Conservation (phyloP, 768 basidiomycete genomes). For the Chalciporus piperatus region DNA sequence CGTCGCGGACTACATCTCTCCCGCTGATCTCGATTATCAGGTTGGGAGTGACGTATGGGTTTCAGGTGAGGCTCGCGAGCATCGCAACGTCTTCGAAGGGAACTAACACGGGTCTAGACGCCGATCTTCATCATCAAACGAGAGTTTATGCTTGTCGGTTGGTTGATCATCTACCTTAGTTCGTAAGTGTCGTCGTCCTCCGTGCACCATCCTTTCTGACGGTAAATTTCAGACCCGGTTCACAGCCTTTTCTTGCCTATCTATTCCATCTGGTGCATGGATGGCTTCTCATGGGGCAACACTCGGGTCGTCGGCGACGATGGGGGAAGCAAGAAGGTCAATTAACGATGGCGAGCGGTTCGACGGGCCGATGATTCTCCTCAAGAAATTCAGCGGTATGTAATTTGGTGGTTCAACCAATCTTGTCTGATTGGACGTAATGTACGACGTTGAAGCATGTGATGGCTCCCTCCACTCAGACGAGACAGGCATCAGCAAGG, state of each 20-base stretch:
- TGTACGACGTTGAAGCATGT: constrained; percentile 91
- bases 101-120: constrained; percentile 52
- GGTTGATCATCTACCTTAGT: constrained; percentile 64
- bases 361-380: constrained; percentile 96
- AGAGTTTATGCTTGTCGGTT: constrained; percentile 95
- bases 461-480: constrained; percentile 76
- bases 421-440: background rate
- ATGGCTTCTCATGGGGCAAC: constrained; percentile 95
- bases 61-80: constrained; percentile 57
- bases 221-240: constrained; percentile 53
- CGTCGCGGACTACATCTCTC: constrained; percentile 67
- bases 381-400: constrained; percentile 95
- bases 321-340: constrained; percentile 90
- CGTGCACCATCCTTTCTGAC: no score
- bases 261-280: constrained; percentile 99
- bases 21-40: constrained; percentile 87
- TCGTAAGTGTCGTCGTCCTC: no score
- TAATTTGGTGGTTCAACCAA: constrained; percentile 6
- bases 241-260: constrained; percentile 94
- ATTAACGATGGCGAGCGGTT: constrained; percentile 95
- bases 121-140: constrained; percentile 95
- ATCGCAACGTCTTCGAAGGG: background rate
- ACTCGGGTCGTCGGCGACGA: constrained; percentile 92
- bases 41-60: constrained; percentile 88
- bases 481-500: constrained; percentile 68